Evolutionary conservation across 176 grass and related monocot genomes (phyloP), one percentile per base, ranked within the genome.

Genomic region (Musa beccarii): DNA sequence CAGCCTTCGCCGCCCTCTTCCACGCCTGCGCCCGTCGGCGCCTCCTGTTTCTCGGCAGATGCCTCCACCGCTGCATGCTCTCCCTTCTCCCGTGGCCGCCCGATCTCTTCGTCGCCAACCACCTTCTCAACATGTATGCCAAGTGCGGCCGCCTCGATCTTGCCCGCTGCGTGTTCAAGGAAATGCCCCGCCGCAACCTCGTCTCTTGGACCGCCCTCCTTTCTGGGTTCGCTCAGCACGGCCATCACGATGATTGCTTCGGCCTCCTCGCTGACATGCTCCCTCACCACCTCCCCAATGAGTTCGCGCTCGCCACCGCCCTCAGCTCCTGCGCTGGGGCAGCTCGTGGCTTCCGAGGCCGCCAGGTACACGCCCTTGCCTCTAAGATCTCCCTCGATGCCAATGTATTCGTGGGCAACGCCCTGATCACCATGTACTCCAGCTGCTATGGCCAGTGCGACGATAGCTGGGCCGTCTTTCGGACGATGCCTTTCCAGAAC

Each of bases 91-190:
- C 75, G 2, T 53, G 49, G 21, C 17, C 20, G 11, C 61, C 43
- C 8, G 49, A 63, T 19, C 34, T 66, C 49, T 77, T 77, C 61
- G 16, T 77, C 59, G 52, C 75, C 61, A 77, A 77, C 56, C 75
- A 77, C 10, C 75, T 77, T 9, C 75, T 77, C 29, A 77, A 77
- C 59, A 77, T 77, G 75, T 66, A 77, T 20, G 57, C 75, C 49
- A 63, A 66, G 61, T 77, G 75, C 11, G 75, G 75, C 20, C 75
- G 75, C 59, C 49, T 52, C 34, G 75, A 66, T 61, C 75, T 66
- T 49, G 75, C 75, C 2, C 75, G 59, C 49, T 61, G 49, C 34
- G 9, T 77, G 43, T 77, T 77, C 15, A 13, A 66, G 1, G 3
- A n/a, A 65, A 77, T 77, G 75, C 49, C 61, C n/a, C 61, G 9